These are phyloP conservation scores for Lasiodiplodia sp. DNA, from an alignment of 2,329 filamentous ascomycete species.

Conservation along the genomic window DNA sequence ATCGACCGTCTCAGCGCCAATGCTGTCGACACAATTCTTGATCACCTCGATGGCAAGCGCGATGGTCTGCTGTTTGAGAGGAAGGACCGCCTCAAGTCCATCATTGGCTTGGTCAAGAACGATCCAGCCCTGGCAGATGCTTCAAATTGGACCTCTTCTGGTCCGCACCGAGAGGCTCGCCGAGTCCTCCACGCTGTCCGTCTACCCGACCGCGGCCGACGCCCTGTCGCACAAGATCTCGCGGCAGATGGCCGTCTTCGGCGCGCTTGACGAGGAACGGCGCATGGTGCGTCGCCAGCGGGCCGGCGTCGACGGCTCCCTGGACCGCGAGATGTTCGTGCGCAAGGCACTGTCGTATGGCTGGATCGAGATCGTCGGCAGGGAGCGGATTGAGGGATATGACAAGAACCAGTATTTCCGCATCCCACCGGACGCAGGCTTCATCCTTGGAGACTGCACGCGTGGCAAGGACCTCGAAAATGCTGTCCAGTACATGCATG, in stretches of 20 bases:
- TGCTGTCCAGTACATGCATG: conserved; percentile 45
- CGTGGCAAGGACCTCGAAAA: conserved; percentile 42
- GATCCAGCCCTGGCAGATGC: too few relatives aligned
- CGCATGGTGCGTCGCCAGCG: neutral
- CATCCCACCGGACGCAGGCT: conserved; percentile 58
- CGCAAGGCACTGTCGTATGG: neutral
- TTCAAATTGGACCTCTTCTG: too few relatives aligned
- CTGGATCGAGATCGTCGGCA: neutral
- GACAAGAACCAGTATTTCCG: conserved; percentile 39
- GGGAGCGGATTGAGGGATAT: neutral
- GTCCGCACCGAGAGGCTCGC: too few relatives aligned
- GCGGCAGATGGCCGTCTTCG: neutral
- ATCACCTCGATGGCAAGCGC: too few relatives aligned
- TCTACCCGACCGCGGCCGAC: neutral
- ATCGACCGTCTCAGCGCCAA: too few relatives aligned
- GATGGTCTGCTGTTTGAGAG: too few relatives aligned
- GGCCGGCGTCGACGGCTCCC: neutral
- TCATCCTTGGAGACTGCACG: conserved; percentile 50
- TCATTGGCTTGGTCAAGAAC: too few relatives aligned
- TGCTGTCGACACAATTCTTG: too few relatives aligned
- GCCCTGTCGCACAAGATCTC: neutral
- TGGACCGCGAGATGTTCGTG: neutral
- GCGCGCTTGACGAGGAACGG: neutral
- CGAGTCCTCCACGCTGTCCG: neutral
- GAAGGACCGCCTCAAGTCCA: too few relatives aligned